phyloP scores from a whole-genome alignment of 179 eudicot species.

The Nepenthes alata region DNA sequence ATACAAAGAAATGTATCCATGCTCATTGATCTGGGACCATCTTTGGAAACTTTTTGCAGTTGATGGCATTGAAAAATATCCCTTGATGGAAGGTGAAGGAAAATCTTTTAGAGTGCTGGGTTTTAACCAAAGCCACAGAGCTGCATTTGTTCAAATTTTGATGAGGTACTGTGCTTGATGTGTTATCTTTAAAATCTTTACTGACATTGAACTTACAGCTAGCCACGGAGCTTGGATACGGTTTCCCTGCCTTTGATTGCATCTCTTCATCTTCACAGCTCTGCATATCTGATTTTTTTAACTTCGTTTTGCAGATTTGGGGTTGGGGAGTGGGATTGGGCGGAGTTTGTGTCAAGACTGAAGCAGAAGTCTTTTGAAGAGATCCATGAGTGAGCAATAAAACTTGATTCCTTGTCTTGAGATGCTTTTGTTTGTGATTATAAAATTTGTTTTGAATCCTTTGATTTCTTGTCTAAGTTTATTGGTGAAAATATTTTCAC shows the following conservation, averaged over 20 bases:
- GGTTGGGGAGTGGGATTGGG: constrained; percentile 78
- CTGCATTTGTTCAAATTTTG: constrained; percentile 75
- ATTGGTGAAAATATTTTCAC: background rate
- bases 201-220: background rate
- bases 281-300: constrained; percentile 3
- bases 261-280: background rate
- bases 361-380: constrained; percentile 84
- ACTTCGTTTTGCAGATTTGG: constrained; percentile 53
- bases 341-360: constrained; percentile 69
- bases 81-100: constrained; percentile 98
- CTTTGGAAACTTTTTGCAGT: constrained; percentile 21
- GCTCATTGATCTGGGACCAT: constrained; percentile 5
- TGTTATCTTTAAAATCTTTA: background rate
- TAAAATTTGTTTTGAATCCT: too few species aligned
- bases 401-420: background rate
- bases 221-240: too few species aligned
- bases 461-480: background rate
- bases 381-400: constrained; percentile 52
- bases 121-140: constrained; percentile 86
- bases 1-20: background rate
- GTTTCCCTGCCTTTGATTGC: background rate
- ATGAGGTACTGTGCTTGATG: constrained; percentile 56
- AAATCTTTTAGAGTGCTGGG: constrained; percentile 76
- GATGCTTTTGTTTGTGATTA: too few species aligned
- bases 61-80: constrained; percentile 53